Conservation (phyloP, 768 basidiomycete species). For the Phallus indusiatus region DNA sequence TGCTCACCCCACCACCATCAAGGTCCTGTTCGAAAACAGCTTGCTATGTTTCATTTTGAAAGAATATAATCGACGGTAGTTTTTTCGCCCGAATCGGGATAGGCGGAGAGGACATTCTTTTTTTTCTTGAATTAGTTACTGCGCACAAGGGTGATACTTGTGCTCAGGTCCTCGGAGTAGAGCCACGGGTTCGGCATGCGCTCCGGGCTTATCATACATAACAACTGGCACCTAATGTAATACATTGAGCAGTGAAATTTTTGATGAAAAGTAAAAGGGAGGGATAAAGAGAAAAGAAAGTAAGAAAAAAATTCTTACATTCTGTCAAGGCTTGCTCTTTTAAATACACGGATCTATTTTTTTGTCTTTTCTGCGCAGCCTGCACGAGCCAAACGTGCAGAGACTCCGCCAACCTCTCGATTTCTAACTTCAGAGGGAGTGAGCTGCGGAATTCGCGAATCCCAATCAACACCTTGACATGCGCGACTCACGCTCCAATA, state of each 20-base stretch:
- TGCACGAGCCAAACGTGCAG: not conserved
- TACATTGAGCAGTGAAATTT: not conserved
- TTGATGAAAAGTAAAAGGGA: not conserved
- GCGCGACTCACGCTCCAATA: too few relatives aligned
- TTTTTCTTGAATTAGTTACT: not conserved
- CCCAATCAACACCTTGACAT: too few relatives aligned
- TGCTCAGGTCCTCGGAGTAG: not conserved
- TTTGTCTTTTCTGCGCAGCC: not conserved
- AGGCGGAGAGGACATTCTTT: not conserved
- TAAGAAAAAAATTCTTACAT: not conserved
- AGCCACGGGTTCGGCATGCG: too few relatives aligned
- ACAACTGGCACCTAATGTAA: too few relatives aligned
- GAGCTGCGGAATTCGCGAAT: not conserved
- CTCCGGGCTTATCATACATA: too few relatives aligned
- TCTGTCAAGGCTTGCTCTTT: not conserved
- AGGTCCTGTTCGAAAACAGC: not conserved
- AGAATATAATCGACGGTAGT: not conserved
- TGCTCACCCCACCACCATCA: too few relatives aligned
- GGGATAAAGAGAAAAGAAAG: not conserved
- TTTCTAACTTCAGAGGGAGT: not conserved
- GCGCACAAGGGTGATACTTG: not conserved
- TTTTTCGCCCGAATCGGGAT: not conserved
- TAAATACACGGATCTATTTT: not conserved
- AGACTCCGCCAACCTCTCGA: not conserved
- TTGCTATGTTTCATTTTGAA: not conserved